Conservation (phyloP, 2,329 filamentous ascomycete genomes). For the Exserohilum rostratum region DNA sequence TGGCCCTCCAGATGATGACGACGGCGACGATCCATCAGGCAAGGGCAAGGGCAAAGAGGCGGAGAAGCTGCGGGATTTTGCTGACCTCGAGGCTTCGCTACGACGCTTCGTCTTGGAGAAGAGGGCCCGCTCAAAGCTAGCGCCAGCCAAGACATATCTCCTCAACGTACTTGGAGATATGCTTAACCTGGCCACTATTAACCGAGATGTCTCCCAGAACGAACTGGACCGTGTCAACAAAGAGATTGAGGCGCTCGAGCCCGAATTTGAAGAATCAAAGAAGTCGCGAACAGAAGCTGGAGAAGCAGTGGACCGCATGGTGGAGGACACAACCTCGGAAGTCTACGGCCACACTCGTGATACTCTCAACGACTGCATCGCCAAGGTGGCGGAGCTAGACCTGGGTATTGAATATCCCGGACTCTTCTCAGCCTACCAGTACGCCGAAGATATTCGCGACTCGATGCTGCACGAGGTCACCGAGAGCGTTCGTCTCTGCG, state of each 20-base stretch:
- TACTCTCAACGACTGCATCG: slow-evolving; percentile 76
- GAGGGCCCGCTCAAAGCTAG: slow-evolving; percentile 90
- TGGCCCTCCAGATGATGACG: slow-evolving; percentile 44
- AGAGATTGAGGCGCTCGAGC: slow-evolving; percentile 83
- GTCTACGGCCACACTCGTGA: slow-evolving; percentile 84
- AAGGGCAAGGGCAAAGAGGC: slow-evolving; percentile 70
- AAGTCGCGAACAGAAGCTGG: slow-evolving; percentile 80
- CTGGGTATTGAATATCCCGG: slow-evolving; percentile 88
- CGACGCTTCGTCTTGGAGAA: slow-evolving; percentile 95
- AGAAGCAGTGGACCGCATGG: slow-evolving; percentile 78
- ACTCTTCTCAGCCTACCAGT: slow-evolving; percentile 82
- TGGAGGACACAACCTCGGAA: slow-evolving; percentile 83
- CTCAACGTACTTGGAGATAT: slow-evolving; percentile 91
- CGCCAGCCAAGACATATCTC: slow-evolving; percentile 93
- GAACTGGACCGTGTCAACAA: slow-evolving; percentile 83
- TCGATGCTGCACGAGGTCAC: slow-evolving; percentile 91
- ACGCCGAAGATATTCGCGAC: slow-evolving; percentile 88
- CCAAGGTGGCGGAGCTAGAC: slow-evolving; percentile 74
- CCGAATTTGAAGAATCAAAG: slow-evolving; percentile 81
- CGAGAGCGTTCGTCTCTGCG: slow-evolving; percentile 76
- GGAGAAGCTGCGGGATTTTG: slow-evolving; percentile 88
- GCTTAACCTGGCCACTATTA: slow-evolving; percentile 80
- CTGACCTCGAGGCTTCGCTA: slow-evolving; percentile 84
- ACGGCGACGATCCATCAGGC: slow-evolving; percentile 54
- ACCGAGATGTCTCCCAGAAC: slow-evolving; percentile 81